Base-by-base conservation (phyloP, 768 basidiomycete genomes). In the Trametes cinnabarina region DNA sequence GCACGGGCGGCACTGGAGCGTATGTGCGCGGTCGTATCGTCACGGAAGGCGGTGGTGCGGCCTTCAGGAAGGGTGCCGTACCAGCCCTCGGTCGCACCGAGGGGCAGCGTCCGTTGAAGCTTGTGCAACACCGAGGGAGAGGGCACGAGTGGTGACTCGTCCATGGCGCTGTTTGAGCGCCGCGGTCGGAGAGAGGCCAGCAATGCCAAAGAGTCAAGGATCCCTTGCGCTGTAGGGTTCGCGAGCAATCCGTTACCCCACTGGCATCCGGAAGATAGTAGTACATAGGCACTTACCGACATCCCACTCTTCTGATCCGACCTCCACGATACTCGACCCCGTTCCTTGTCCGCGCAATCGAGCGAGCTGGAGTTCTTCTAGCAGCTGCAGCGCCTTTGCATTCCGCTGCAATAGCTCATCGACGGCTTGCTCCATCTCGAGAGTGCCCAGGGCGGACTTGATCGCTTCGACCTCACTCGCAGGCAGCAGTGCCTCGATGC, bases 231-330 rank as follows among this genome's bases (percentile, higher is more conserved):
- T 92, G 67, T 37, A 14, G 10, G 23, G 17, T 47, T 44, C 20
- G 17, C 40, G 17, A 10, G 32, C 12, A 25, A 14, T 22, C 44
- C 30, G 30, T 32, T 12, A 55, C 35, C 32, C 26, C 52, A 51
- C 4, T 60, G 32, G n/a, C 57, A 52, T 64, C 43, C 30, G 49
- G 47, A 51, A 55, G 44, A 39, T 14, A 39, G 9, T 15, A 42
- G 41, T 20, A 46, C 26, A 14, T 46, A 46, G 25, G 12, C 25
- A 71, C 86, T 63, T 66, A 92, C 91, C 92, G 59, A 82, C 82
- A 63, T 90, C 85, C 87, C 87, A 91, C 69, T 94, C 91, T 70
- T 92, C 90, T 11, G 88, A 87, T 32, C 79, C 87, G 66, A 84
- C 81, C 67, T 84, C 79, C 3, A 84, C 83, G 11, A 59, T 57